Conservation (phyloP, 345 rosid species). For the Gossypium raimondii region DNA sequence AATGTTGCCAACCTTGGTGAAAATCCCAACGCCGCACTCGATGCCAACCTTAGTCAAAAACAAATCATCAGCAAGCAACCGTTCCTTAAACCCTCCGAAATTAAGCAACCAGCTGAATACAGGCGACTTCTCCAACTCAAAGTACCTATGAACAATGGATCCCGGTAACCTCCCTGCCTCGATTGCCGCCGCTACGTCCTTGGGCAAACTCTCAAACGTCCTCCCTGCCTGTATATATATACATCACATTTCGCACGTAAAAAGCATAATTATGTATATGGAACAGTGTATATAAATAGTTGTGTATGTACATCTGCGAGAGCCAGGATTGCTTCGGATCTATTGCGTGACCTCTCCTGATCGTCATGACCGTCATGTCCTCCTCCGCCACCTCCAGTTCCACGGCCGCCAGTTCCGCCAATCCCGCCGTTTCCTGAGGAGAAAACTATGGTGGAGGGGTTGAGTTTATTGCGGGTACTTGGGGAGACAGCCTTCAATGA, state of each 20-base stretch:
- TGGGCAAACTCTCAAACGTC: conserved; percentile 51
- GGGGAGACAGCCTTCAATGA: neutral
- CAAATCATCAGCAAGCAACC: conserved; percentile 66
- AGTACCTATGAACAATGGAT: conserved; percentile 39
- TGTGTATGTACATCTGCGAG: conserved; percentile 35
- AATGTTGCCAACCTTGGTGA: conserved; percentile 47
- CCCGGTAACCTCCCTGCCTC: conserved; percentile 50
- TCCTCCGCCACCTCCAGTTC: conserved; percentile 18
- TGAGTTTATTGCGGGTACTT: conserved; percentile 4
- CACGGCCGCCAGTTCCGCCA: conserved; percentile 21
- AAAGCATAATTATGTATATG: no score
- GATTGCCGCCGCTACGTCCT: conserved; percentile 57
- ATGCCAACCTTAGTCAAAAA: conserved; percentile 66
- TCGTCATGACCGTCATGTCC: conserved; percentile 22
- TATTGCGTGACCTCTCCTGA: conserved; percentile 35
- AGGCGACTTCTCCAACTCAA: conserved; percentile 53
- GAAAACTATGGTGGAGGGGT: conserved; percentile 13
- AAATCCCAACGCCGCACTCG: conserved; percentile 73
- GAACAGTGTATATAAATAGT: neutral
- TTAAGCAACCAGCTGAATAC: conserved; percentile 53
- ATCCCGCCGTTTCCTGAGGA: conserved; percentile 33
- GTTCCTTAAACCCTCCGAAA: conserved; percentile 63
- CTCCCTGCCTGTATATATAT: conserved; percentile 36
- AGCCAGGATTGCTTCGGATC: conserved; percentile 41
- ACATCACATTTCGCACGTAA: conserved; percentile 2